Conservation (phyloP, 257 asterid species). For the Capsicum baccatum region DNA sequence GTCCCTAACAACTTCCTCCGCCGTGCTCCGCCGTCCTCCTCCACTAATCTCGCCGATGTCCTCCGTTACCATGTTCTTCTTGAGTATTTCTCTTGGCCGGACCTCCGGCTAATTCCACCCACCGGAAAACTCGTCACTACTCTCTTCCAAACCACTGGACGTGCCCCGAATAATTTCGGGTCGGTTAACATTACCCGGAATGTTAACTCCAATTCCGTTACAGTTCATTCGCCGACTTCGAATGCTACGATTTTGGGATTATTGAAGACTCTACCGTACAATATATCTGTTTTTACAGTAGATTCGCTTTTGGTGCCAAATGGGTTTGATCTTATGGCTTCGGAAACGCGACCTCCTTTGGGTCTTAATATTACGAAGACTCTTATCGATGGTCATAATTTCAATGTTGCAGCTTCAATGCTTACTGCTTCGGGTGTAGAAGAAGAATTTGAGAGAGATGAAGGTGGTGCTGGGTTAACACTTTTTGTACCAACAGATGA, state of each 20-base stretch:
- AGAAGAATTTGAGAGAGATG: constrained; percentile 71
- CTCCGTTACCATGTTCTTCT: constrained; percentile 88
- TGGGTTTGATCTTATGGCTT: constrained; percentile 72
- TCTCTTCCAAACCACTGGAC: constrained; percentile 75
- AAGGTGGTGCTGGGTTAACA: constrained; percentile 87
- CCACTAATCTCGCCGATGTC: constrained; percentile 62
- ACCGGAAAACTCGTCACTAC: constrained; percentile 68
- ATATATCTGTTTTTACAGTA: constrained; percentile 60
- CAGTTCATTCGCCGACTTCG: constrained; percentile 59
- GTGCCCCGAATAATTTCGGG: constrained; percentile 65
- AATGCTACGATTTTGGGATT: constrained; percentile 71
- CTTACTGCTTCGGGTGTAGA: constrained; percentile 82
- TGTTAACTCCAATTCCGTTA: constrained; percentile 43
- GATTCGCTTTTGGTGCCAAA: constrained; percentile 61
- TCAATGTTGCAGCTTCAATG: constrained; percentile 91
- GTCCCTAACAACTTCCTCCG: constrained; percentile 66
- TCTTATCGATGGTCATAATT: constrained; percentile 75
- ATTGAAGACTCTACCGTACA: constrained; percentile 58
- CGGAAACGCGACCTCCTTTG: constrained; percentile 79
- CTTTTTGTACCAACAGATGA: constrained; percentile 82
- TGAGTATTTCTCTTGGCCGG: constrained; percentile 64
- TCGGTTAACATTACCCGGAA: constrained; percentile 66
- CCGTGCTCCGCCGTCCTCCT: constrained; percentile 32
- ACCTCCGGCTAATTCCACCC: constrained; percentile 66
- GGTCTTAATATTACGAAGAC: constrained; percentile 79